A percentile compares a stretch with the other conserved stretches of the same genome.
phyloP scores from a whole-genome alignment of 1,284 basidiomycete species.

The Austropuccinia psidii region DNA sequence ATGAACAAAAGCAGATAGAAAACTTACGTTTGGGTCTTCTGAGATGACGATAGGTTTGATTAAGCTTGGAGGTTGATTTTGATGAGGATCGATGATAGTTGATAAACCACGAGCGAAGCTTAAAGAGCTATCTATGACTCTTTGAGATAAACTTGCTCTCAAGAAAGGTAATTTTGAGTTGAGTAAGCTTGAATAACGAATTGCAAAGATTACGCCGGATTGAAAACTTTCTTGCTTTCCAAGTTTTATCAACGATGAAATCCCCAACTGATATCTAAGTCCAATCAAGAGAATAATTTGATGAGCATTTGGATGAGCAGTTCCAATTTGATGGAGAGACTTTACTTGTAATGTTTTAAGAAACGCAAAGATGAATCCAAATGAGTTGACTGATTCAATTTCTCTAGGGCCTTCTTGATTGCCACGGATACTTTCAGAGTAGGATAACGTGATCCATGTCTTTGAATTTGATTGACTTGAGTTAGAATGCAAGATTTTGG shows the following conservation, averaged over 20 bases:
- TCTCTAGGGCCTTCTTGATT: not conserved
- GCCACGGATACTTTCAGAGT: not conserved
- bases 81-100: not conserved
- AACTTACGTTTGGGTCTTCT: not conserved
- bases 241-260: not conserved
- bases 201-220: slow-evolving; percentile 9
- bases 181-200: not conserved
- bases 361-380: not conserved
- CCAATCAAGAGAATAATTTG: not conserved
- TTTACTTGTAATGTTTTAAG: slow-evolving; percentile 10
- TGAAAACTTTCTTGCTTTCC: slow-evolving; percentile 19
- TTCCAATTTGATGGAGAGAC: not conserved
- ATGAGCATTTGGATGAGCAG: too few species aligned
- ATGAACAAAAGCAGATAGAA: not conserved
- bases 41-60: slow-evolving; percentile 4
- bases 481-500: not conserved
- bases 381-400: not conserved
- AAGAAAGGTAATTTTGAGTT: not conserved
- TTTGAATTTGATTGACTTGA: slow-evolving; percentile 13
- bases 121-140: slow-evolving; percentile 8
- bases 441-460: slow-evolving; percentile 27
- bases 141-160: slow-evolving; percentile 11
- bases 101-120: slow-evolving; percentile 1
- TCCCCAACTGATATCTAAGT: not conserved
- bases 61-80: too few species aligned